Evolutionary conservation across 2,329 filamentous ascomycete genomes (phyloP).

Genomic region (Thielaviopsis populi): DNA sequence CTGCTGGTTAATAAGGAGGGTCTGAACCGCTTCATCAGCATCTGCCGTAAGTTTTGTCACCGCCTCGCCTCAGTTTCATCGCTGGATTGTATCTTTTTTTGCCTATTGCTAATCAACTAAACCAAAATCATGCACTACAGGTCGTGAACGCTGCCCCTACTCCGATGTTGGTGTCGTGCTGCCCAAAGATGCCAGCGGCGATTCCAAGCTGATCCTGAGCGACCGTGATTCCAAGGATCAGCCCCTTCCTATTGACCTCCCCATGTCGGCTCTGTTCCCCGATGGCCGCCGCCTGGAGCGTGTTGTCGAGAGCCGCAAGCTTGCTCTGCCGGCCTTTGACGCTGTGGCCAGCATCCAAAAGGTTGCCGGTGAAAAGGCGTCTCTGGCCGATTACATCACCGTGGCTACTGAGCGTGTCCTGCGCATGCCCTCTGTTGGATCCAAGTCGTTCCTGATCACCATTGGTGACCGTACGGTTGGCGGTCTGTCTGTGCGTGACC

Average conservation of each 20-base stretch:
- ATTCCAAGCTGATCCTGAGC: conserved; percentile 60
- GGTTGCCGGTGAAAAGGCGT: conserved; percentile 40
- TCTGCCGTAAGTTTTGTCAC: conserved; percentile 35
- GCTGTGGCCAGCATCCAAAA: conserved; percentile 48
- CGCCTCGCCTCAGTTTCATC: neutral
- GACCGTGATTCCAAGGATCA: conserved; percentile 64
- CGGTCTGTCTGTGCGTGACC: conserved; percentile 74
- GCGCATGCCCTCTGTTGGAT: conserved; percentile 77
- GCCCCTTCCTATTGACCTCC: conserved; percentile 71
- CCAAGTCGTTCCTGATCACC: conserved; percentile 92
- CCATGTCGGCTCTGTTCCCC: conserved; percentile 78
- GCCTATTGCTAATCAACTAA: conserved; percentile 17
- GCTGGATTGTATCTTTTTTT: neutral
- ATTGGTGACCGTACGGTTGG: conserved; percentile 89
- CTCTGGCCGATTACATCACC: conserved; percentile 37
- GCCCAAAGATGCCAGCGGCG: conserved; percentile 43
- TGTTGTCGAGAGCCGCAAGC: conserved; percentile 53
- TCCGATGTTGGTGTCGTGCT: conserved; percentile 75
- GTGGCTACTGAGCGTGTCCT: conserved; percentile 71
- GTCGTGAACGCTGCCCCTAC: conserved; percentile 79
- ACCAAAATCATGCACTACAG: conserved; percentile 26
- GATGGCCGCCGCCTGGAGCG: conserved; percentile 71
- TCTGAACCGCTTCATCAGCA: conserved; percentile 59
- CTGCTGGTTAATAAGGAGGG: conserved; percentile 69
- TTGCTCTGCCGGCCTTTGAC: conserved; percentile 57